These are phyloP conservation scores for Dothistroma pini DNA, from an alignment of 2,329 filamentous ascomycete species.

Conservation along the genomic window DNA sequence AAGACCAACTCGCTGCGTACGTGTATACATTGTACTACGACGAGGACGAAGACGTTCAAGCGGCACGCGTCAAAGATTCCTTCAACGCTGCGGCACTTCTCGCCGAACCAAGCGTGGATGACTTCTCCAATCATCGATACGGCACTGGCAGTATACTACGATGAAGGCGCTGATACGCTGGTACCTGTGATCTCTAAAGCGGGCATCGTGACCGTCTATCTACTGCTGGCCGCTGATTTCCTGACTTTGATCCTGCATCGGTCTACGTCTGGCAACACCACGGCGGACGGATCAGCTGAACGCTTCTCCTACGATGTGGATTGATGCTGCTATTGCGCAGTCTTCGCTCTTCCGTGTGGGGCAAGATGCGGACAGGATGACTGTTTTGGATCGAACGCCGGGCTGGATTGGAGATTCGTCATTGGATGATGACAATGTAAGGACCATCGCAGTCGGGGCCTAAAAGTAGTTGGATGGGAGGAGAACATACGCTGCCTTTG, in stretches of 20 bases:
- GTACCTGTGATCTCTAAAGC: background rate
- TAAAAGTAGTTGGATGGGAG: background rate
- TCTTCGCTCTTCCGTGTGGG: background rate
- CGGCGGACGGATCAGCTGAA: background rate
- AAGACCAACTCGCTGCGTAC: background rate
- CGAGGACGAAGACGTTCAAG: slow-evolving; percentile 1
- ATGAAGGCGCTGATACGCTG: background rate
- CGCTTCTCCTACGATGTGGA: background rate
- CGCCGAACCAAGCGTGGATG: slow-evolving; percentile 7
- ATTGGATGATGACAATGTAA: background rate
- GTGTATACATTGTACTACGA: background rate
- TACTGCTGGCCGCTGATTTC: background rate
- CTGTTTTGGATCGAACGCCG: background rate
- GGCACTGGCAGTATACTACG: background rate
- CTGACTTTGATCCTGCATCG: background rate
- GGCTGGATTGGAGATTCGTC: background rate
- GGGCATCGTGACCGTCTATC: background rate
- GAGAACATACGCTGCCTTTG: background rate
- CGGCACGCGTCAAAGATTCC: slow-evolving; percentile 8
- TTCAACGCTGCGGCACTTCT: slow-evolving; percentile 17
- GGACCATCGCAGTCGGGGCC: background rate
- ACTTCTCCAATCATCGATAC: background rate
- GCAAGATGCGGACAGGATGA: background rate
- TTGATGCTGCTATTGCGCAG: background rate
- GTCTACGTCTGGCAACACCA: background rate